phyloP scores from a whole-genome alignment of 495 filamentous ascomycete species.

The Zalerion maritima region DNA sequence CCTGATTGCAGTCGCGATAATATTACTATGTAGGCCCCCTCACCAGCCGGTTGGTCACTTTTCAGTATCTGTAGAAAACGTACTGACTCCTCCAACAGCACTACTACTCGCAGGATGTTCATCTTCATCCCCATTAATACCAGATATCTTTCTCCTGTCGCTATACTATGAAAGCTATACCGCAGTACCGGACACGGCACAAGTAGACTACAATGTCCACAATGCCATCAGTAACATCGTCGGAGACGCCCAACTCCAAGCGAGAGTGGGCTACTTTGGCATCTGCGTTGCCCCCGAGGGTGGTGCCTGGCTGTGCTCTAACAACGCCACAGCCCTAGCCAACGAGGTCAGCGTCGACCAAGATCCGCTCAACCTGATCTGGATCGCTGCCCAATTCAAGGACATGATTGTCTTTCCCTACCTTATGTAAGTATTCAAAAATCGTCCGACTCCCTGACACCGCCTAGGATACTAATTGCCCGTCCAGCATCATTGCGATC shows the following conservation, averaged over 20 bases:
- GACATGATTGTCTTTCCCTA: conserved; percentile 74
- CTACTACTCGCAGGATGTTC: conserved; percentile 69
- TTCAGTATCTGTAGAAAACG: conserved; percentile 2
- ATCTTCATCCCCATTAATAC: conserved; percentile 58
- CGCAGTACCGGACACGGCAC: conserved; percentile 52
- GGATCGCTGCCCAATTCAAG: conserved; percentile 66
- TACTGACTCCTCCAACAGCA: conserved; percentile 26
- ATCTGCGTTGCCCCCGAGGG: conserved; percentile 65
- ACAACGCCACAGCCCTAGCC: conserved; percentile 63
- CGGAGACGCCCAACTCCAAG: conserved; percentile 48
- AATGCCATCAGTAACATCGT: conserved; percentile 62
- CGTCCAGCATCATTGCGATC: conserved; percentile 57
- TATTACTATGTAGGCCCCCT: conserved; percentile 69
- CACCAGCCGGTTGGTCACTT: not conserved
- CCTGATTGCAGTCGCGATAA: conserved; percentile 83
- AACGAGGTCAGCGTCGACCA: conserved; percentile 53
- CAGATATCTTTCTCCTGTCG: conserved; percentile 66
- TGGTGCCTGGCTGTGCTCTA: conserved; percentile 56
- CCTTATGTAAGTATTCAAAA: conserved; percentile 38
- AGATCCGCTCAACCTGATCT: conserved; percentile 68
- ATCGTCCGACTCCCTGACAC: not conserved
- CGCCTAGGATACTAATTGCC: conserved; percentile 1
- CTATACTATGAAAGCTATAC: conserved; percentile 57
- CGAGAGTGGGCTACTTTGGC: conserved; percentile 56
- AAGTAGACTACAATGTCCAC: conserved; percentile 73